A percentile compares a stretch with the other conserved stretches of the same genome.
phyloP scores from a whole-genome alignment of 1,284 basidiomycete species.

The Amylostereum chailletii region DNA sequence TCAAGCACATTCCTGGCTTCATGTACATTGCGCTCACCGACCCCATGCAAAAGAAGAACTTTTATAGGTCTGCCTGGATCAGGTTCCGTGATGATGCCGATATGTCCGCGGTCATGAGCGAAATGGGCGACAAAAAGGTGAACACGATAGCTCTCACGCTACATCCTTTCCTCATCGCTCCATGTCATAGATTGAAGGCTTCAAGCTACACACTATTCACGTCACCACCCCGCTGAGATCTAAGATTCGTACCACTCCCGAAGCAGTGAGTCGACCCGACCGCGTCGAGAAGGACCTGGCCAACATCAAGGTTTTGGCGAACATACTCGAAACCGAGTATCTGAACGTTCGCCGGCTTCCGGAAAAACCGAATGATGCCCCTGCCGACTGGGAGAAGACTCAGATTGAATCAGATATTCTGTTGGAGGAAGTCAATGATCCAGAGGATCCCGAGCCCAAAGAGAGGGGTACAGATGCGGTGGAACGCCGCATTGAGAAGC shows the following conservation, averaged over 20 bases:
- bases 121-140: constrained; percentile 81
- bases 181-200: constrained; percentile 72
- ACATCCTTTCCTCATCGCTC: constrained; percentile 4
- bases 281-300: constrained; percentile 72
- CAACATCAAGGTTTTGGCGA: constrained; percentile 63
- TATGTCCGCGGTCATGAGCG: constrained; percentile 62
- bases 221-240: constrained; percentile 74
- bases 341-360: constrained; percentile 40
- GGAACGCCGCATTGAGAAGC: constrained; percentile 67
- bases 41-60: constrained; percentile 82
- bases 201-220: constrained; percentile 84
- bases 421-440: constrained; percentile 33
- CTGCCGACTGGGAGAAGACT: constrained; percentile 5
- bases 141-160: constrained; percentile 9
- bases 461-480: constrained; percentile 62
- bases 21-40: constrained; percentile 84
- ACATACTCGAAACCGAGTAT: constrained; percentile 65
- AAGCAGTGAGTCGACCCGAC: constrained; percentile 70
- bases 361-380: constrained; percentile 18
- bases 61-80: constrained; percentile 89
- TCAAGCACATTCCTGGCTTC: constrained; percentile 58
- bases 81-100: constrained; percentile 79
- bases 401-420: constrained; percentile 22
- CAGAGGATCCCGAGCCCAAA: constrained; percentile 41
- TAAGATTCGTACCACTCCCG: constrained; percentile 71